Base-by-base conservation (phyloP, 257 asterid genomes). In the Echium plantagineum region DNA sequence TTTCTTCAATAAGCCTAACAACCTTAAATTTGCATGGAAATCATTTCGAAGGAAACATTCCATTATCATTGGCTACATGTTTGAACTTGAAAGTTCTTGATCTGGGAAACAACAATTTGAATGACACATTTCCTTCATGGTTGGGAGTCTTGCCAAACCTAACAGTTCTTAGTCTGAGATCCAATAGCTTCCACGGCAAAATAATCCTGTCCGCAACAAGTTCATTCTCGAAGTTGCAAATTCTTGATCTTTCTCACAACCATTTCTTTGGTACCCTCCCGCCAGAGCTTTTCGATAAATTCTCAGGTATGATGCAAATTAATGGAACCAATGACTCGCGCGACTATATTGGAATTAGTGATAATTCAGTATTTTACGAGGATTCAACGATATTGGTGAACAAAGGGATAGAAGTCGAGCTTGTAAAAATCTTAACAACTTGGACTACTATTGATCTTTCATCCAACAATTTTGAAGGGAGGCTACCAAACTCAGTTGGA, bases 101-200 rank as follows among this genome's bases (percentile, higher is more conserved):
- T 63, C 24, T 70, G 18, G 64, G 63, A 17, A 57, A 68, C 47
- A 79, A 79, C 52, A 17, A 58, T 17, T n/a, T n/a, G n/a, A n/a
- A n/a, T n/a, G n/a, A n/a, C n/a, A n/a, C n/a, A n/a, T n/a, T n/a
- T n/a, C n/a, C 81, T 9, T 28, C 26, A n/a, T 72, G 77, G 79
- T 19, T 62, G 55, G 69, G 28, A 22, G 26, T 15, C 57, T 71
- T 79, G 62, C 57, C 62, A 9, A 31, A 64, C 2, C 71, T 79
- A 35, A 60, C 15, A 24, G 75, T 73, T 31, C n/a, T n/a, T n/a
- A n/a, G n/a, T n/a, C n/a, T n/a, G n/a, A n/a, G n/a, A n/a, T n/a
- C n/a, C n/a, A n/a, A 73, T 15, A 26, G 21, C 26, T 38, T 73
- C 26, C 52, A 10, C 5, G 77, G 77, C 15, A 12, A 52, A 24